phyloP scores from a whole-genome alignment of 352 stramenopile species.

The Phytophthora ramorum region DNA sequence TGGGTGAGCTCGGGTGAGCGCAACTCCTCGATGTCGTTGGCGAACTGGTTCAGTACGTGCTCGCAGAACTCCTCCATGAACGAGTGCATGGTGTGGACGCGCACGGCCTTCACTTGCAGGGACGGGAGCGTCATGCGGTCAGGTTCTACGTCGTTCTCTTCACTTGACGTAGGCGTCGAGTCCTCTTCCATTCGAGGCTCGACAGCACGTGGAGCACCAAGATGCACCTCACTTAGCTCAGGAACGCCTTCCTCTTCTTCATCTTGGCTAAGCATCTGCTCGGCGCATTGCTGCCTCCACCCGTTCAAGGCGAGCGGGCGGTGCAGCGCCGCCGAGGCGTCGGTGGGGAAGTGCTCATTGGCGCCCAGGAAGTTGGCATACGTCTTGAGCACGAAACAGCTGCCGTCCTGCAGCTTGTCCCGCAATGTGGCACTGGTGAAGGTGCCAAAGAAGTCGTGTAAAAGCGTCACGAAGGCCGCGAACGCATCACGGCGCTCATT shows the following conservation, averaged over 20 bases:
- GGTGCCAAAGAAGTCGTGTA: conserved; percentile 53
- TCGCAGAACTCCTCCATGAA: conserved; percentile 87
- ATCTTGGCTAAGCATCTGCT: conserved; percentile 53
- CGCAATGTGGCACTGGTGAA: conserved; percentile 45
- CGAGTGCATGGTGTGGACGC: conserved; percentile 74
- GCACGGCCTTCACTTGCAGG: conserved; percentile 65
- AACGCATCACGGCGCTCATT: conserved; percentile 48
- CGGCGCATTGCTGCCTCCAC: conserved; percentile 65
- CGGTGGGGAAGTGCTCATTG: conserved; percentile 50
- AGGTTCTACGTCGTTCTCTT: conserved; percentile 12
- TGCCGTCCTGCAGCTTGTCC: conserved; percentile 44
- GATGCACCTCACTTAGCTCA: conserved; percentile 28
- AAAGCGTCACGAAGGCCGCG: conserved; percentile 44
- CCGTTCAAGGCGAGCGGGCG: conserved; percentile 52
- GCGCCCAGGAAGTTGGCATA: conserved; percentile 62
- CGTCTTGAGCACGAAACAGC: conserved; percentile 53
- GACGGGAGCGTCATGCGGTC: conserved; percentile 42
- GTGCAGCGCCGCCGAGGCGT: conserved; percentile 36
- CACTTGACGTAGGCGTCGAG: conserved; percentile 3
- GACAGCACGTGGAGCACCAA: conserved; percentile 19
- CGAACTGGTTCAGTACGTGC: conserved; percentile 67
- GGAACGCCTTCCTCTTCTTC: conserved; percentile 26
- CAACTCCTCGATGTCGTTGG: conserved; percentile 68
- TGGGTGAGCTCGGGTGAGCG: conserved; percentile 50
- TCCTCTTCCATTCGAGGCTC: conserved; percentile 23